Percentiles rank a stretch among this genome's conserved stretches.
phyloP scores from a whole-genome alignment of 1,284 basidiomycete genomes.

The Cryptococcus sp. region DNA sequence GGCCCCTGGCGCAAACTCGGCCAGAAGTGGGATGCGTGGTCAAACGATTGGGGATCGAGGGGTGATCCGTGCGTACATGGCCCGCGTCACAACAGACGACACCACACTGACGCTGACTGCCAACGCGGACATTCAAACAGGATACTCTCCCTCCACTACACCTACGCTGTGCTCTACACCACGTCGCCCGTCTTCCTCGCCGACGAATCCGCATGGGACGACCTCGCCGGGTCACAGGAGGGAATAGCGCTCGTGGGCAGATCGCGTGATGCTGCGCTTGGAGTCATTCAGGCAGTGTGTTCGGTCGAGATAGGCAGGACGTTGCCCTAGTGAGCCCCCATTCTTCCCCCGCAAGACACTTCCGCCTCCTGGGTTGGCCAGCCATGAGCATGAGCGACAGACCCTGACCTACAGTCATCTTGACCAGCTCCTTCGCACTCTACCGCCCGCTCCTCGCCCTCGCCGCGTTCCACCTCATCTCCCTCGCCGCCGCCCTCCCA shows the following conservation, averaged over 20 bases:
- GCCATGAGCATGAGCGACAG: not conserved
- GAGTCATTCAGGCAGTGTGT: slow-evolving; percentile 40
- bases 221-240: slow-evolving; percentile 33
- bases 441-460: slow-evolving; percentile 43
- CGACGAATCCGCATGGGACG: slow-evolving; percentile 35
- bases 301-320: slow-evolving; percentile 47
- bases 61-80: slow-evolving; percentile 33
- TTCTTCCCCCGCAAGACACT: too few species aligned
- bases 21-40: slow-evolving; percentile 41
- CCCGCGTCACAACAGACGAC: not conserved
- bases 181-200: slow-evolving; percentile 39
- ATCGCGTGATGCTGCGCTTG: slow-evolving; percentile 44
- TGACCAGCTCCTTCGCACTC: slow-evolving; percentile 40
- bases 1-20: slow-evolving; percentile 35
- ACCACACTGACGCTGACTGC: not conserved
- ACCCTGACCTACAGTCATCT: too few species aligned
- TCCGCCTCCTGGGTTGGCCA: too few species aligned
- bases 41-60: slow-evolving; percentile 25
- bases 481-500: slow-evolving; percentile 18
- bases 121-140: slow-evolving; percentile 12
- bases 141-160: slow-evolving; percentile 43
- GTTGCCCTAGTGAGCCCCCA: slow-evolving; percentile 43
- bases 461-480: slow-evolving; percentile 37
- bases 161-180: slow-evolving; percentile 44
- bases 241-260: slow-evolving; percentile 43